Base-by-base conservation (phyloP, 148 eudicot species). In the Beta vulgaris region DNA sequence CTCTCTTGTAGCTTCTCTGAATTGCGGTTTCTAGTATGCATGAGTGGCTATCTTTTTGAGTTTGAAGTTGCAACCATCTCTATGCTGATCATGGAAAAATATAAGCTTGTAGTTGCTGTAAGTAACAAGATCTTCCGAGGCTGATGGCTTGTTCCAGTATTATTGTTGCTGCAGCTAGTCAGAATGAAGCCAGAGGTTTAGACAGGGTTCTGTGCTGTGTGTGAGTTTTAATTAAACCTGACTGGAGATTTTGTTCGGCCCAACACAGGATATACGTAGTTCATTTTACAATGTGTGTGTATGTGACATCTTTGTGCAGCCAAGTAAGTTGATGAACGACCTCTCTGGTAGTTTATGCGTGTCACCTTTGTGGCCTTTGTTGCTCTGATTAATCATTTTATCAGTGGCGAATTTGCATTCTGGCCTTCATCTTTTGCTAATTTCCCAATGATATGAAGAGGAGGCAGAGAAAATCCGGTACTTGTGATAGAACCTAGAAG, bases 21-120 rank as follows among this genome's bases (percentile, higher is more conserved):
- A 63, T 49, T 75, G 78, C 62, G 53, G 34, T 66, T 65, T 66
- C 72, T 66, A 18, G 34, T 66, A 76, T 69, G 69, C 73, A 68
- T 76, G 73, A 68, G 71, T 77, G 69, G 67, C 55, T 72, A 25
- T 51, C 39, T 55, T 35, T 36, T 11, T 16, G 42, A 32, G 23
- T 70, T 69, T 70, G 74, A 69, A 23, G 58, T 68, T 65, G 78
- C 25, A 43, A 66, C 46, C 51, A 53, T 32, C 55, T 39, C 26
- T 32, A 37, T 51, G 58, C 37, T 69, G 68, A 42, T 7, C 43
- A 57, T 63, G 69, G 72, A 64, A 53, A 68, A 67, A 73, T 71
- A 13, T 39, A 44, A 4, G 64, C 72, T 66, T 65, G 16, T 23
- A 11, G 59, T 43, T 72, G 29, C 49, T 66, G 32, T 49, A 31